Evolutionary conservation across 1,139 yeast genomes (phyloP), one percentile per base, ranked within the genome.

Genomic region (Candida sanyaensis): DNA sequence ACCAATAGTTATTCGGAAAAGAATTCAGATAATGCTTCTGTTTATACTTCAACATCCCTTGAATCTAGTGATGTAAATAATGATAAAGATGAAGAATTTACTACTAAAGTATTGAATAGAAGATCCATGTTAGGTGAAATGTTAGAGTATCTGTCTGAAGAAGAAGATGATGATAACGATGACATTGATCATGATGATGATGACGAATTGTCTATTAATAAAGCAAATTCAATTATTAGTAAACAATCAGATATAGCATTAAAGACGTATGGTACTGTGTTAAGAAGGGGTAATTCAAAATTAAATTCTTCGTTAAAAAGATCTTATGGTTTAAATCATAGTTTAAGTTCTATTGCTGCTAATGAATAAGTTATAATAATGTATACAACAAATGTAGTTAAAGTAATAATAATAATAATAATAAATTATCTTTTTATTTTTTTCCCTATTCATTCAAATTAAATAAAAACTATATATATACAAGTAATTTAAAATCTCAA

Each of bases 81-180:
- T 30, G 27, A 40, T 30, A 24, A 31, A 28, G 55, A 55, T 32
- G 48, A 44, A 29, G 56, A 52, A 31, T 55, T 55, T 37, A 39
- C 45, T 9, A 37, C 39, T 28, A 46, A 46, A 11, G 46, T 50
- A 44, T 57, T 60, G 45, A 69, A 75, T 54, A 63, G 80, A 50
- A 66, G 74, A 49, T 73, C 78, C 4, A 67, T 75, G 60, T 60
- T 75, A 50, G 77, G 78, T 23, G 79, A 75, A 12, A 75, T 75
- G 80, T 63, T 75, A 47, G 80, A 74, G 47, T 74, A 74, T 50
- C 69, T 65, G 30, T 73, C 78, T 1, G 72, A 65, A 40, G 61
- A 65, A 40, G 61, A 57, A n/a, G 66, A 58, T 27, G 43, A 40
- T 8, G 31, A 32, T 17, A 34, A 26, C 10, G 43, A 45, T 10